Evolutionary conservation across 495 filamentous ascomycete genomes (phyloP).

Genomic region (Annulohypoxylon nitens): DNA sequence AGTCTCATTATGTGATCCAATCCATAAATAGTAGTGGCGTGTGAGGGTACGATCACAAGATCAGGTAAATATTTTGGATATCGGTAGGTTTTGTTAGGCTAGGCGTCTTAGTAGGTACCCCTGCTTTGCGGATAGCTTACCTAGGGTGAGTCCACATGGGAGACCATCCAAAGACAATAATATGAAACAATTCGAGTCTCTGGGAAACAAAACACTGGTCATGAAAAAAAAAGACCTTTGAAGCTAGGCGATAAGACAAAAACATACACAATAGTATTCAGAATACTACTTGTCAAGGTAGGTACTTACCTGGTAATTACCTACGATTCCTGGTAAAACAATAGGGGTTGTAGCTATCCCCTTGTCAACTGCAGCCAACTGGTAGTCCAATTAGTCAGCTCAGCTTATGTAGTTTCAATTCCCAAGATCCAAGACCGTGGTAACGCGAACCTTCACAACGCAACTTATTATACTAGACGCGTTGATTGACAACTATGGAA

Average conservation of each 20-base stretch:
- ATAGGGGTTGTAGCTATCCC: not conserved
- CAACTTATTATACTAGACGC: conserved; percentile 8
- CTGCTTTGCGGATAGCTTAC: too few species aligned
- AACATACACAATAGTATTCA: too few species aligned
- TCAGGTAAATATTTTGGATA: not conserved
- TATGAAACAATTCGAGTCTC: too few species aligned
- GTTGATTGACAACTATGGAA: conserved; percentile 49
- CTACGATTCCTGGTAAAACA: not conserved
- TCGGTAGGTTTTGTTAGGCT: not conserved
- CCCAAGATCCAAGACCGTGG: not conserved
- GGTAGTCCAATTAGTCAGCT: not conserved
- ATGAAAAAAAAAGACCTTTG: too few species aligned
- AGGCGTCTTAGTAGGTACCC: not conserved
- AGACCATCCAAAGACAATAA: too few species aligned
- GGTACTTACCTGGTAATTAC: too few species aligned
- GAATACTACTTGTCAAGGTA: too few species aligned
- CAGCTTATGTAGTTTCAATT: not conserved
- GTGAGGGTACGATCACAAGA: not conserved
- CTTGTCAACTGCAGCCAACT: not conserved
- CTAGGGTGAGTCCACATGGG: too few species aligned
- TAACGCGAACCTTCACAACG: not conserved
- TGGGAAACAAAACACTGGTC: too few species aligned
- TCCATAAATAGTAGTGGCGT: not conserved
- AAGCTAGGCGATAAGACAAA: too few species aligned
- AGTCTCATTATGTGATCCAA: not conserved